These are phyloP conservation scores for Cylindrotheca closterium DNA, from an alignment of 108 stramenopile genomes.

Conservation along the genomic window DNA sequence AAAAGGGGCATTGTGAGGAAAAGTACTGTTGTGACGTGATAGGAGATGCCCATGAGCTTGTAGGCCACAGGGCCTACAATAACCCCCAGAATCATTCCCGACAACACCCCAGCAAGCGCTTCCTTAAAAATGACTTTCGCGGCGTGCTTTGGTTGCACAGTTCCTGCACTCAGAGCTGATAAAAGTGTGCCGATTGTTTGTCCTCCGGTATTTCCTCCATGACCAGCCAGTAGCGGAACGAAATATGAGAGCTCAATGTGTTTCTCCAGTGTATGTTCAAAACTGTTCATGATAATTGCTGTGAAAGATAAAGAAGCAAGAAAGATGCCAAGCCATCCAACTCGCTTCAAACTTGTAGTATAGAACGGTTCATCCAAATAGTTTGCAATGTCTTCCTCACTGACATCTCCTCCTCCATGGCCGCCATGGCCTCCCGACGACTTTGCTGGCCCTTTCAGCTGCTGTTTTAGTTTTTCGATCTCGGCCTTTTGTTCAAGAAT, in stretches of 20 bases:
- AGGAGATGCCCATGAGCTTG: conserved; percentile 77
- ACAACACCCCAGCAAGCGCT: conserved; percentile 62
- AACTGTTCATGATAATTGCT: conserved; percentile 86
- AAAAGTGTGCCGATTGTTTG: conserved; percentile 86
- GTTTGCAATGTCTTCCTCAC: conserved; percentile 22
- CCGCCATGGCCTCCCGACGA: conserved; percentile 27
- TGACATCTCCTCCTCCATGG: conserved; percentile 39
- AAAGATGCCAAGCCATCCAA: conserved; percentile 84
- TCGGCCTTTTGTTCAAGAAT: conserved; percentile 64
- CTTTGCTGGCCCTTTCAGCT: conserved; percentile 28
- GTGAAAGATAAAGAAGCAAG: conserved; percentile 71
- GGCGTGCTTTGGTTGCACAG: conserved; percentile 60
- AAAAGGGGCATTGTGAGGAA: conserved; percentile 73
- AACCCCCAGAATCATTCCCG: conserved; percentile 62
- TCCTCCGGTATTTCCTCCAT: conserved; percentile 90
- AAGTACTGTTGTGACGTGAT: conserved; percentile 73
- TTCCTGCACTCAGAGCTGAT: conserved; percentile 70
- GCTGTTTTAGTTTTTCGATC: conserved; percentile 59
- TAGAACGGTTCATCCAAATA: conserved; percentile 73
- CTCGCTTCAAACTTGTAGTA: conserved; percentile 60
- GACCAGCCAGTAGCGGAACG: conserved; percentile 87
- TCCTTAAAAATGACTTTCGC: conserved; percentile 66
- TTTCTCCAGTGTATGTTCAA: conserved; percentile 83
- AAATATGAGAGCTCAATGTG: conserved; percentile 90
- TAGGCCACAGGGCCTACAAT: conserved; percentile 73